Evolutionary conservation across 2,329 filamentous ascomycete species (phyloP), one percentile per base, ranked within the genome.

Genomic region (Colletotrichum sp.): DNA sequence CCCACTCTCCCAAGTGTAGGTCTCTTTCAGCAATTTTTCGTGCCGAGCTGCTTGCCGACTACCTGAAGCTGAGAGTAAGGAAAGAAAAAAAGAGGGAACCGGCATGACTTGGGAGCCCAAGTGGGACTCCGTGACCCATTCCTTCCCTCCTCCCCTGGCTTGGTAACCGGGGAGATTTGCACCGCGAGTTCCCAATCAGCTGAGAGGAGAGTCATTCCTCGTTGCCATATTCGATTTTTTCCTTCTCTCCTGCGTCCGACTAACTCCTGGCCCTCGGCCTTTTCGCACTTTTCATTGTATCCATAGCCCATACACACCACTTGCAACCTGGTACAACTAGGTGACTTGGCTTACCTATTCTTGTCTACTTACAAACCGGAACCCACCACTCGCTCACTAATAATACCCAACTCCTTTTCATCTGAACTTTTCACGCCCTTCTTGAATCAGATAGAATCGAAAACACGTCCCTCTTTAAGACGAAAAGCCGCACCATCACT

Each of bases 131-230:
- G 49, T 44, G 39, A 57, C 64, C 59, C 64, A 72, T 75, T 44
- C 64, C 44, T 67, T 64, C 49, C 64, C 59, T 52, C 18, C 12
- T 44, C 10, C 60, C 44, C 39, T 59, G 24, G 64, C 71, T 74
- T 73, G 70, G 74, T 76, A 64, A 74, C 74, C 74, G 57, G 65
- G 64, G 57, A 73, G 65, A 76, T 74, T 60, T 32, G 71, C 66
- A 34, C 64, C 21, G 70, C 57, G 62, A 63, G 36, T 52, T 68
- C 34, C 64, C 69, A 71, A 76, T 76, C 73, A 69, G 39, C 69
- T 76, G 73, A 73, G 57, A 52, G 44, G 24, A 68, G 69, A 75
- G 70, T 65, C 73, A 68, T 72, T 76, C 73, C 55, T 72, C 39
- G 30, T 63, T 71, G 69, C 62, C 72, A 68, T 72, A 68, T 64